These are phyloP conservation scores for Magnolia changhungtana DNA, from an alignment of 164 flowering plant species.

Conservation along the genomic window DNA sequence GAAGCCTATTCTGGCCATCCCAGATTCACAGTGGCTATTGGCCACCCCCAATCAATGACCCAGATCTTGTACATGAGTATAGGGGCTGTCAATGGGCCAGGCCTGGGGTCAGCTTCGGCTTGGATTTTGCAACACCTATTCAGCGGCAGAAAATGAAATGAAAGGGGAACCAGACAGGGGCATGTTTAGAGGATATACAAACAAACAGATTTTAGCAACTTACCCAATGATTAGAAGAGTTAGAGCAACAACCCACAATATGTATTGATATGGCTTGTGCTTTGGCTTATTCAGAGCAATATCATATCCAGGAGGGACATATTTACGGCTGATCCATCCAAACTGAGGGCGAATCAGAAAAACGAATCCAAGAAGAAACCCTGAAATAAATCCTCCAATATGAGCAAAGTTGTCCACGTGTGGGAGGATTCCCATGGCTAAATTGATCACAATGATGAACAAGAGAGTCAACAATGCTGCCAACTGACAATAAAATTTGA, in stretches of 20 bases:
- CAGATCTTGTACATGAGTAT: no score
- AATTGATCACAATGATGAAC: constrained; percentile 58
- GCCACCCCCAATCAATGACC: no score
- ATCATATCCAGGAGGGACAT: constrained; percentile 32
- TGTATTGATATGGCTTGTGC: constrained; percentile 69
- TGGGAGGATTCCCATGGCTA: constrained; percentile 88
- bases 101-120: no score
- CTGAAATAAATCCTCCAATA: constrained; percentile 87
- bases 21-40: no score
- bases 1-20: no score
- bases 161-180: no score
- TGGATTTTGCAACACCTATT: no score
- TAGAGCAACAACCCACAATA: constrained; percentile 66
- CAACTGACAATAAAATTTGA: constrained; percentile 34
- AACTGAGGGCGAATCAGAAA: constrained; percentile 89
- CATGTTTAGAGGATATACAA: background rate
- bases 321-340: constrained; percentile 75
- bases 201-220: constrained; percentile 16
- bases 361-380: constrained; percentile 90
- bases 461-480: constrained; percentile 71
- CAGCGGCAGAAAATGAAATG: no score
- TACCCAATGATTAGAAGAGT: constrained; percentile 71
- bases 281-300: constrained; percentile 36
- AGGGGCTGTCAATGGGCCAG: no score
- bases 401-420: constrained; percentile 96